These are phyloP conservation scores for Ganoderma meredithae DNA, from an alignment of 1,284 basidiomycete species.

Conservation along the genomic window DNA sequence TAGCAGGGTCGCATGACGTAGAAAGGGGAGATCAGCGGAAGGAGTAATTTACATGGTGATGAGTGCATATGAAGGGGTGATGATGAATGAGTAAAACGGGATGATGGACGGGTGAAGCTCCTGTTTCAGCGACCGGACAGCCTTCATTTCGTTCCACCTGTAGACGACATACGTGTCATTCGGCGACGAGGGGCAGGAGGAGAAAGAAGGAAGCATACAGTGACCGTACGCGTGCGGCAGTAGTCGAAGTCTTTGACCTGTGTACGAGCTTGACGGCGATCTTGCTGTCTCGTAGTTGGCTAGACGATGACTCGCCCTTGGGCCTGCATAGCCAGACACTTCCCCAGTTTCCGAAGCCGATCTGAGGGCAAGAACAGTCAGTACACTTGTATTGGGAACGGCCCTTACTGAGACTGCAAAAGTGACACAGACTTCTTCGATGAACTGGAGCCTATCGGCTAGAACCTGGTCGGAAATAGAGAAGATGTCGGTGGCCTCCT, in stretches of 20 bases:
- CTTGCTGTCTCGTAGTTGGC: constrained; percentile 45
- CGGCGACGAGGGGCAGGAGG: constrained; percentile 37
- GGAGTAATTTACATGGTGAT: constrained; percentile 78
- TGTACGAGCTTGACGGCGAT: constrained; percentile 93
- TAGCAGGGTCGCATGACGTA: constrained; percentile 9
- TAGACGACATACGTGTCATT: constrained; percentile 52
- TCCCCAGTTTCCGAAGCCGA: constrained; percentile 90
- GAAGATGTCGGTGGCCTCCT: constrained; percentile 54
- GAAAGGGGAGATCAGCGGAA: neutral
- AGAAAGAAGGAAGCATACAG: constrained; percentile 56
- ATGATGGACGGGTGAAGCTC: constrained; percentile 92
- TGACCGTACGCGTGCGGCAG: constrained; percentile 86
- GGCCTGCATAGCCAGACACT: constrained; percentile 81
- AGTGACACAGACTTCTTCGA: constrained; percentile 66
- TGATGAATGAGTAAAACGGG: constrained; percentile 91
- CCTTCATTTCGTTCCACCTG: constrained; percentile 96
- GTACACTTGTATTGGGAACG: constrained; percentile 10
- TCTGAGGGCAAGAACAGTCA: constrained; percentile 49
- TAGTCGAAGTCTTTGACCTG: constrained; percentile 78
- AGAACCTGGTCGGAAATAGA: constrained; percentile 69
- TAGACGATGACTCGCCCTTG: constrained; percentile 53
- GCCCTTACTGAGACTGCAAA: constrained; percentile 14
- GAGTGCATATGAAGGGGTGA: constrained; percentile 88
- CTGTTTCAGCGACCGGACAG: constrained; percentile 80
- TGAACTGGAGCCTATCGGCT: constrained; percentile 73